Evolutionary conservation across 2,329 filamentous ascomycete genomes (phyloP), one percentile per base, ranked within the genome.

Genomic region (Sporothrix variecibatus): DNA sequence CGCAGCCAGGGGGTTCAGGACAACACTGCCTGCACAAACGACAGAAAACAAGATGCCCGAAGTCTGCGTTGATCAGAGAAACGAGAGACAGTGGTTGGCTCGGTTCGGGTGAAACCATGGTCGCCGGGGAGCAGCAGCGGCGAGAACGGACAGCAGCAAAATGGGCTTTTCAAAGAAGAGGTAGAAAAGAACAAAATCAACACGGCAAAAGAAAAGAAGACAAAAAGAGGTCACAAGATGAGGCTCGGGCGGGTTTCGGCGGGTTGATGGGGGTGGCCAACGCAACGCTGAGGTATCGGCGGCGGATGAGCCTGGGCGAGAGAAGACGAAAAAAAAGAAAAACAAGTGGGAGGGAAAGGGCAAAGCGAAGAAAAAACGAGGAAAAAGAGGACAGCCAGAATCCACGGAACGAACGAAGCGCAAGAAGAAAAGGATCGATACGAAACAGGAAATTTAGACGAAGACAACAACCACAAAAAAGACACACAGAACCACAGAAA

Each of bases 41-140:
- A 46, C 31, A 64, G n/a, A 38, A 68, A 51, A 58, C 34, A 28
- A 68, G 62, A 49, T 72, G 65, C 49, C 70, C 53, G 70, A 65
- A 38, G 26, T 56, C 53, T 70, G 53, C 70, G 46, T 62, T 68
- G 23, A 46, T 8, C 51, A 26, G 40, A 51, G 43, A 68, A 71
- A 17, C 72, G 72, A 72, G 62, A 72, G 26, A 28, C 72, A 38
- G 26, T 75, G 72, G 69, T 73, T 72, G 72, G 74, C 31, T 74
- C 64, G 72, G 23, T 65, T 75, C 62, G 53, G 23, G 68, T 68
- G 46, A 64, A 65, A 68, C 60, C 68, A 74, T 72, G 73, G 68
- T 46, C 46, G 28, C 43, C 67, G 67, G 67, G 23, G 43, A 60
- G 56, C n/a, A 62, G 73, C 58, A 51, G 65, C 56, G 38, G 64